phyloP scores from a whole-genome alignment of 768 basidiomycete species.

The Kwoniella newhampshirensis region DNA sequence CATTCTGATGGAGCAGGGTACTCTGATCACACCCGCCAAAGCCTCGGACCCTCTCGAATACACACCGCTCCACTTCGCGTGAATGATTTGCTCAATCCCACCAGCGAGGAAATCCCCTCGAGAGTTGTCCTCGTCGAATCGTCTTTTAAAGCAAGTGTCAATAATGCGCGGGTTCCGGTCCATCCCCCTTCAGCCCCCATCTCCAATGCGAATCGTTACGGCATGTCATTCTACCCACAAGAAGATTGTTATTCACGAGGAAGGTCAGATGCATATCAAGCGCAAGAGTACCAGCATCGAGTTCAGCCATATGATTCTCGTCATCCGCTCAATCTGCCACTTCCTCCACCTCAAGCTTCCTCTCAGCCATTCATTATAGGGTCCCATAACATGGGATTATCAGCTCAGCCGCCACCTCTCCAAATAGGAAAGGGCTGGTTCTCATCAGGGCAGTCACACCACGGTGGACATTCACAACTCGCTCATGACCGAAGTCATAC shows the following conservation, averaged over 20 bases:
- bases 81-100: slow-evolving; percentile 23
- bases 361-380: neutral
- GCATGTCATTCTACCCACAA: too few species aligned
- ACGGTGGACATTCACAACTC: too few species aligned
- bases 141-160: too few species aligned
- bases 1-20: too few species aligned
- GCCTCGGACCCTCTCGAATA: neutral
- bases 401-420: slow-evolving; percentile 11
- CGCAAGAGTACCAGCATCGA: neutral
- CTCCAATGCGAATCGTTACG: too few species aligned
- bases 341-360: neutral
- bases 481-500: too few species aligned
- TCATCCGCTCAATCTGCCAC: slow-evolving; percentile 1
- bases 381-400: neutral
- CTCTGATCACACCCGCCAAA: neutral
- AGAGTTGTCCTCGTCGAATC: slow-evolving; percentile 8
- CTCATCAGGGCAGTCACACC: too few species aligned
- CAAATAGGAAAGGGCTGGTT: neutral
- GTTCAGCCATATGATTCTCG: slow-evolving; percentile 3
- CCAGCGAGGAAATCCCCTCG: slow-evolving; percentile 10
- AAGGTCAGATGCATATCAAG: neutral
- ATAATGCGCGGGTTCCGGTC: too few species aligned
- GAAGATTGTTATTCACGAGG: too few species aligned
- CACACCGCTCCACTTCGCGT: slow-evolving; percentile 12
- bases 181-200: too few species aligned